phyloP scores from a whole-genome alignment of 768 basidiomycete genomes.

The Amanita muscaria region DNA sequence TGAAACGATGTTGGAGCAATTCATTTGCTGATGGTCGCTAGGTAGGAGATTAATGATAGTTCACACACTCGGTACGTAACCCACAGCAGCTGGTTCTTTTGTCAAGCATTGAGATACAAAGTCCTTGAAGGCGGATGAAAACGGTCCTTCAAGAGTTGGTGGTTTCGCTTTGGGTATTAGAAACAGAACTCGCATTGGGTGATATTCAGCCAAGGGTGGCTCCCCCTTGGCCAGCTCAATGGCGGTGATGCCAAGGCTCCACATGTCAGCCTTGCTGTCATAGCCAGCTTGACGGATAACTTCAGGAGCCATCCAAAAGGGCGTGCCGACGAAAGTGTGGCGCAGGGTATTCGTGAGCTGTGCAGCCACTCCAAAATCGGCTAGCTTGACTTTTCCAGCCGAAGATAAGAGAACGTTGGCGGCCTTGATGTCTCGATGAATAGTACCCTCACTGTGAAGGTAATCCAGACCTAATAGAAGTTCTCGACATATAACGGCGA shows the following conservation, averaged over 20 bases:
- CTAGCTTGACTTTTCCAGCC: conserved; percentile 90
- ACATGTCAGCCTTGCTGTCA: conserved; percentile 93
- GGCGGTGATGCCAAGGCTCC: conserved; percentile 96
- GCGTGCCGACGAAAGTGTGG: conserved; percentile 96
- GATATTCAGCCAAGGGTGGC: conserved; percentile 93
- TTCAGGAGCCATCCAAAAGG: conserved; percentile 98
- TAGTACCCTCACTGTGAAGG: conserved; percentile 91
- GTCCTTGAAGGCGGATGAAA: conserved; percentile 83
- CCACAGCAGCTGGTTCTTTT: conserved; percentile 78
- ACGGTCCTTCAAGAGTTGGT: conserved; percentile 80
- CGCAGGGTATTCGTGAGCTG: conserved; percentile 90
- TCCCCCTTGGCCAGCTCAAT: conserved; percentile 98
- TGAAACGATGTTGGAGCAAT: conserved; percentile 89
- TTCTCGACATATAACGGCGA: conserved; percentile 91
- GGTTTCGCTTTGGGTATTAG: conserved; percentile 96
- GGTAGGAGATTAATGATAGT: conserved; percentile 4
- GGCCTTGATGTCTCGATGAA: conserved; percentile 98
- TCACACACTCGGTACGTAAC: conserved; percentile 15
- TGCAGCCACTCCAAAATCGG: conserved; percentile 97
- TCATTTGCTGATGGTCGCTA: conserved; percentile 90
- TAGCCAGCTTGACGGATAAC: conserved; percentile 97
- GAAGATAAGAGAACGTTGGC: conserved; percentile 91
- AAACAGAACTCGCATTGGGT: conserved; percentile 97
- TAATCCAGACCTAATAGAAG: conserved; percentile 90
- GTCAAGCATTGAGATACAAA: conserved; percentile 87